These are phyloP conservation scores for Colletotrichum simmondsii DNA, from an alignment of 2,329 filamentous ascomycete genomes.

Conservation along the genomic window DNA sequence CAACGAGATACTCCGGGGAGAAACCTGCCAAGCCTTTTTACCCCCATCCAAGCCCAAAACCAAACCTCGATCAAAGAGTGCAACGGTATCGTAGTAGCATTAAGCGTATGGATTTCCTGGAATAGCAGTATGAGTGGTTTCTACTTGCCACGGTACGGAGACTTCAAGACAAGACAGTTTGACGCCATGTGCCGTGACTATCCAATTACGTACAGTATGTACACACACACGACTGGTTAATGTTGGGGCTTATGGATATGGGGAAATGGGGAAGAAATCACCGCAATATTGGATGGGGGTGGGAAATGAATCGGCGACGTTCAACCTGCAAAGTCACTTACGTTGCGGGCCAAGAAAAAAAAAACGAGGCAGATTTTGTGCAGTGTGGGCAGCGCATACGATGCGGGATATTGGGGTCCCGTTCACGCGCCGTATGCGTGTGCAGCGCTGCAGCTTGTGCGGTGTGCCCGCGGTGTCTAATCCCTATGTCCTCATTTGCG, in stretches of 20 bases:
- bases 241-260: constrained; percentile 4
- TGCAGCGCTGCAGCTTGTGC: neutral
- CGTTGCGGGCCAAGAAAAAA: constrained; percentile 13
- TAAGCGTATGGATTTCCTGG: constrained; percentile 5
- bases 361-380: constrained; percentile 17
- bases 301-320: constrained; percentile 23
- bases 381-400: constrained; percentile 2
- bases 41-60: constrained; percentile 24
- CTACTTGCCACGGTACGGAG: neutral
- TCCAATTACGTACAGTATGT: neutral
- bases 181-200: neutral
- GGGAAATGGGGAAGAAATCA: constrained; percentile 13
- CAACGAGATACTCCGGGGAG: constrained; percentile 1
- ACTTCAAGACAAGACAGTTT: neutral
- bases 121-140: constrained; percentile 8
- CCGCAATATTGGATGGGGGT: constrained; percentile 24
- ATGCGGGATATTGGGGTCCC: constrained; percentile 10
- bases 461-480: neutral
- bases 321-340: neutral
- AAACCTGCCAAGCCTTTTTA: constrained; percentile 23
- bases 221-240: neutral
- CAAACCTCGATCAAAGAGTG: constrained; percentile 7
- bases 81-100: constrained; percentile 4
- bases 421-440: neutral
- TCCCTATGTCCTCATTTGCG: neutral